Percentiles rank a stretch among this genome's conserved stretches.
Evolutionary conservation across 2,329 filamentous ascomycete genomes (phyloP).

Genomic region (Stemphylium lycopersici): DNA sequence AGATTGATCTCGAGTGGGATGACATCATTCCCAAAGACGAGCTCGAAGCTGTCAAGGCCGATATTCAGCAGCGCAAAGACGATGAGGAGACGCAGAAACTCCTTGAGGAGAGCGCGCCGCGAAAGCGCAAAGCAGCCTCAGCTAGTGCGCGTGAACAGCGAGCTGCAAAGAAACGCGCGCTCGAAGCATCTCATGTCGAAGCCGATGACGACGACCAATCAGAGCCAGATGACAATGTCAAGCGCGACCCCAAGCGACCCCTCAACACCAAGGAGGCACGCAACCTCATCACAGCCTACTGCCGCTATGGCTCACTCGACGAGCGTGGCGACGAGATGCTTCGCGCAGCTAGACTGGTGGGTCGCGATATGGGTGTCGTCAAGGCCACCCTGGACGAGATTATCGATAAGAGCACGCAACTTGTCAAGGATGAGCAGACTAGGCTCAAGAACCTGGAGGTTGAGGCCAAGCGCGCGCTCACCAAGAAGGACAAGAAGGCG

Average conservation of each 20-base stretch:
- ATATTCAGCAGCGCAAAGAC: conserved; percentile 83
- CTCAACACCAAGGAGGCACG: conserved; percentile 91
- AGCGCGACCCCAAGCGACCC: conserved; percentile 82
- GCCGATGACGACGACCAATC: conserved; percentile 63
- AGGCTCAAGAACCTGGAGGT: conserved; percentile 69
- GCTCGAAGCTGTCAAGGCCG: conserved; percentile 84
- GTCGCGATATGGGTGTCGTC: conserved; percentile 82
- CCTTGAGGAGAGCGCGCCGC: conserved; percentile 83
- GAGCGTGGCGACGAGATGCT: conserved; percentile 88
- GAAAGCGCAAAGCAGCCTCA: conserved; percentile 69
- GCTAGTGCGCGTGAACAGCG: conserved; percentile 68
- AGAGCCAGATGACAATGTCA: conserved; percentile 55
- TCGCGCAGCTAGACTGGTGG: conserved; percentile 80
- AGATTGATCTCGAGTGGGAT: conserved; percentile 96
- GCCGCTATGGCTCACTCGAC: conserved; percentile 88
- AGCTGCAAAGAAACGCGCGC: conserved; percentile 71
- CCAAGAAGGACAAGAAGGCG: conserved; percentile 97
- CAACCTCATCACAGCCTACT: conserved; percentile 87
- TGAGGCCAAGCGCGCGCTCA: conserved; percentile 76
- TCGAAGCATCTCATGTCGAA: conserved; percentile 69
- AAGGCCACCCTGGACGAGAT: conserved; percentile 78
- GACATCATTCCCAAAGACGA: conserved; percentile 96
- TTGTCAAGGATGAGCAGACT: conserved; percentile 75
- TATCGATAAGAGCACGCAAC: conserved; percentile 70
- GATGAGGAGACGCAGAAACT: conserved; percentile 82